A percentile compares a stretch with the other conserved stretches of the same genome.
Conservation (phyloP, 371 early-diverging fungal genomes). For the Rhizopus arrhizus region DNA sequence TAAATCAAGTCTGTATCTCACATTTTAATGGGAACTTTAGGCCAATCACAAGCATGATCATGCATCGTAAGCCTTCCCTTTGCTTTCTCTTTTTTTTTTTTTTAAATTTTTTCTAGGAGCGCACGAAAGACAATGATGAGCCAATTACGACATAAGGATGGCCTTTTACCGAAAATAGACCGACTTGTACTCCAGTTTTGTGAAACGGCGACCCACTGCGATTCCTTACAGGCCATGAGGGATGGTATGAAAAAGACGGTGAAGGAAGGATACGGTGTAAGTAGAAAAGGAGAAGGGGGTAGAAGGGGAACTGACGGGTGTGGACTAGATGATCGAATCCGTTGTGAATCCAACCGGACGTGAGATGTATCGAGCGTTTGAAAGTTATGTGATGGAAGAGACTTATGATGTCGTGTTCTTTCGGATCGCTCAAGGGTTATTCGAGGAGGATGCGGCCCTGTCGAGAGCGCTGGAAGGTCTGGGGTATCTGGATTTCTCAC, state of each 20-base stretch:
- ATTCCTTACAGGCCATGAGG: conserved; percentile 15
- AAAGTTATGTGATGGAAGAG: conserved; percentile 59
- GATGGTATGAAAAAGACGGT: conserved; percentile 18
- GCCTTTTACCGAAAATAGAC: conserved; percentile 11
- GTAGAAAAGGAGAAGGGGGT: neutral
- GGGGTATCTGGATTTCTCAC: conserved; percentile 52
- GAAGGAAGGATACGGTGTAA: conserved; percentile 21
- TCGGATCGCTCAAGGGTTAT: conserved; percentile 49
- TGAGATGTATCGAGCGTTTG: conserved; percentile 38
- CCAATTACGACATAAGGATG: neutral
- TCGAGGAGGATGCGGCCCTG: conserved; percentile 42
- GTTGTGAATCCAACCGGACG: no score
- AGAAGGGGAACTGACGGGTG: no score
- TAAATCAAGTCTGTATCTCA: no score
- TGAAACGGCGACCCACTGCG: conserved; percentile 19
- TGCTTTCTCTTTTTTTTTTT: conserved; percentile 2
- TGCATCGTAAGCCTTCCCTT: no score
- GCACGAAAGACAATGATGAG: neutral
- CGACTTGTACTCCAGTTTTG: conserved; percentile 21
- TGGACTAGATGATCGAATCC: no score
- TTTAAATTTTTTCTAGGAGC: conserved; percentile 10
- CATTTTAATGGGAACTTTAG: no score
- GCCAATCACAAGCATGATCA: no score
- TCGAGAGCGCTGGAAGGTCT: conserved; percentile 42
- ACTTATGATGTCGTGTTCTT: conserved; percentile 64